phyloP scores from a whole-genome alignment of 352 stramenopile species.

The Globisporangium carolinianum region DNA sequence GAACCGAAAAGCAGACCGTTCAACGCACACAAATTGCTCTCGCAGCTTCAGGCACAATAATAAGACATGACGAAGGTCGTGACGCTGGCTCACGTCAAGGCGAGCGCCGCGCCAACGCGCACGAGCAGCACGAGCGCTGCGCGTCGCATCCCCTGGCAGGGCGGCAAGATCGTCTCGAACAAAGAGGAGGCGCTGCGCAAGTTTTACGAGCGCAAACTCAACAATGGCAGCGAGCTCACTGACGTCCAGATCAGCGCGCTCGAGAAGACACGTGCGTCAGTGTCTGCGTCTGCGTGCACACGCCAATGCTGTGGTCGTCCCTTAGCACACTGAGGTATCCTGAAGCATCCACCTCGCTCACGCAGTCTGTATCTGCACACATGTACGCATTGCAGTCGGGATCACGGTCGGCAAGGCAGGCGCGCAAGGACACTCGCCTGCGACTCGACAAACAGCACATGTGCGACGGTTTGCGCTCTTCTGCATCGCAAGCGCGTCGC shows the following conservation, averaged over 20 bases:
- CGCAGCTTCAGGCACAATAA: too few relatives aligned
- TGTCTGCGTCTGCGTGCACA: neutral
- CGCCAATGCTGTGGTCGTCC: too few relatives aligned
- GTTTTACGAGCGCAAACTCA: conserved; percentile 76
- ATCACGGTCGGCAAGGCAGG: conserved; percentile 16
- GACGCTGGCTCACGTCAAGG: conserved; percentile 66
- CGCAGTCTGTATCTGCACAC: neutral
- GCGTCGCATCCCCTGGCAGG: conserved; percentile 62
- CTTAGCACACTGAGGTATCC: too few relatives aligned
- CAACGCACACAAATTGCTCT: too few relatives aligned
- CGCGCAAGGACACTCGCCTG: neutral
- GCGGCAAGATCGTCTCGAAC: conserved; percentile 78
- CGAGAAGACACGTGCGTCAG: conserved; percentile 32
- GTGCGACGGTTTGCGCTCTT: conserved; percentile 2
- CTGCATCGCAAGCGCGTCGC: neutral
- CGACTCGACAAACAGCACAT: conserved; percentile 3
- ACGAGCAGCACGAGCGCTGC: conserved; percentile 7
- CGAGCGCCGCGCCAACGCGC: conserved; percentile 22
- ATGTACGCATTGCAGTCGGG: conserved; percentile 9
- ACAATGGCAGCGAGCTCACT: conserved; percentile 32
- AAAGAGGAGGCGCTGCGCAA: conserved; percentile 83
- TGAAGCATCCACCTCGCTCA: neutral
- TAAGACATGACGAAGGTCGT: conserved; percentile 26
- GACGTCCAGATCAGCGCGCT: conserved; percentile 41
- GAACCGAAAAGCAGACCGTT: too few relatives aligned